A percentile compares a stretch with the other conserved stretches of the same genome.
Evolutionary conservation across 352 stramenopile species (phyloP).

Genomic region (Pythium volutum): DNA sequence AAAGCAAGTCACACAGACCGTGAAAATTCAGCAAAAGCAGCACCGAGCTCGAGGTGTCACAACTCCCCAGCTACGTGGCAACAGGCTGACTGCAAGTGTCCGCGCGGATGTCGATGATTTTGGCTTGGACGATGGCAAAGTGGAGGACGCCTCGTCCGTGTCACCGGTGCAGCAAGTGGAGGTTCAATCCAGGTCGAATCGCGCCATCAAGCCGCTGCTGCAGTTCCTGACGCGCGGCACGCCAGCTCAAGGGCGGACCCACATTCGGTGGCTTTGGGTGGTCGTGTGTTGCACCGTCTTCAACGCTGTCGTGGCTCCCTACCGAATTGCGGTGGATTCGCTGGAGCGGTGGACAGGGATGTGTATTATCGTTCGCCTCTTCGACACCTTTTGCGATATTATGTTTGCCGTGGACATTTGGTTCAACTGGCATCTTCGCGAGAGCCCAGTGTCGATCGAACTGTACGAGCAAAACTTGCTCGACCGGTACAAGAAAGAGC

Average conservation of each 20-base stretch:
- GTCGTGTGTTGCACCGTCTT: slow-evolving; percentile 36
- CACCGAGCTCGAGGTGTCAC: slow-evolving; percentile 22
- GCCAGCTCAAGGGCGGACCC: slow-evolving; percentile 35
- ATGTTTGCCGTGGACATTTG: slow-evolving; percentile 49
- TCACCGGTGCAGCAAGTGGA: not conserved
- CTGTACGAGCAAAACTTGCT: slow-evolving; percentile 48
- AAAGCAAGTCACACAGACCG: slow-evolving; percentile 43
- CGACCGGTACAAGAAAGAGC: slow-evolving; percentile 37
- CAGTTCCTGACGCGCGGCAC: slow-evolving; percentile 19
- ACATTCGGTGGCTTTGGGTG: slow-evolving; percentile 44
- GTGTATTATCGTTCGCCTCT: slow-evolving; percentile 24
- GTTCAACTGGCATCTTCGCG: slow-evolving; percentile 50
- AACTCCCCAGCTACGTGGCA: not conserved
- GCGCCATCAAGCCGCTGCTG: not conserved
- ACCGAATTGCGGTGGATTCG: slow-evolving; percentile 46
- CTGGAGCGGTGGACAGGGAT: slow-evolving; percentile 35
- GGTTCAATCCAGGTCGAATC: not conserved
- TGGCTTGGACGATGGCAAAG: not conserved
- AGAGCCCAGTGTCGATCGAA: slow-evolving; percentile 43
- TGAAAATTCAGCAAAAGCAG: slow-evolving; percentile 46
- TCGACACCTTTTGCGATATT: slow-evolving; percentile 37
- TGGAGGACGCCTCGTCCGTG: too few relatives aligned
- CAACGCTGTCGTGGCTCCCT: slow-evolving; percentile 44
- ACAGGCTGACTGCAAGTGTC: not conserved
- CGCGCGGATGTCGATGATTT: slow-evolving; percentile 4